A percentile compares a stretch with the other conserved stretches of the same genome.
Conservation (phyloP, 768 basidiomycete species). For the Leccinum uliginosum region DNA sequence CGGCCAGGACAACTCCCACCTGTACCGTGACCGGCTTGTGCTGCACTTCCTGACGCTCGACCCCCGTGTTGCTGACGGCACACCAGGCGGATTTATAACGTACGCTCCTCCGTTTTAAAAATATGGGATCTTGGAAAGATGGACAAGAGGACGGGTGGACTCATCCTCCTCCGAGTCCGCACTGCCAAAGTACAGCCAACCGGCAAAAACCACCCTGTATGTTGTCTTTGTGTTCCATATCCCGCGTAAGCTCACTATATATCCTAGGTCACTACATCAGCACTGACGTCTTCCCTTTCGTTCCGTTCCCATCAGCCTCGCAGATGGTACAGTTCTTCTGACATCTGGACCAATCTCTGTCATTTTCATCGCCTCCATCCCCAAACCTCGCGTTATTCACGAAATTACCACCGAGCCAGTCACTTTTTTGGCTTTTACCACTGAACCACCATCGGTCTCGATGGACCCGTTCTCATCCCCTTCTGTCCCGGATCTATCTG, state of each 20-base stretch:
- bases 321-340: constrained; percentile 91
- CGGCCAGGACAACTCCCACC: constrained; percentile 63
- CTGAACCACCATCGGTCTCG: constrained; percentile 16
- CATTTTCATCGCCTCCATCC: constrained; percentile 71
- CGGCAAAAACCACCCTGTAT: constrained; percentile 75
- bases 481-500: constrained; percentile 17
- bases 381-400: constrained; percentile 79
- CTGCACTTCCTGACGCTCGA: constrained; percentile 83
- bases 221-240: constrained; percentile 6
- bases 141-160: constrained; percentile 61
- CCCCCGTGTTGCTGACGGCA: constrained; percentile 62
- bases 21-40: constrained; percentile 88
- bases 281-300: constrained; percentile 66
- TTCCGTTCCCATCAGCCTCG: constrained; percentile 90
- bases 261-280: no score
- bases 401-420: constrained; percentile 86
- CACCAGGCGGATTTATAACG: constrained; percentile 69
- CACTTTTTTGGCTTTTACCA: constrained; percentile 88
- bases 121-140: constrained; percentile 81
- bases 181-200: constrained; percentile 72
- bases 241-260: neutral
- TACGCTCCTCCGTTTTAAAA: constrained; percentile 71
- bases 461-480: constrained; percentile 19
- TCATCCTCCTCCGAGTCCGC: constrained; percentile 66
- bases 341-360: constrained; percentile 86